A percentile compares a stretch with the other conserved stretches of the same genome.
phyloP scores from a whole-genome alignment of 1,139 yeast species.

The Debaryomyces fabryi region DNA sequence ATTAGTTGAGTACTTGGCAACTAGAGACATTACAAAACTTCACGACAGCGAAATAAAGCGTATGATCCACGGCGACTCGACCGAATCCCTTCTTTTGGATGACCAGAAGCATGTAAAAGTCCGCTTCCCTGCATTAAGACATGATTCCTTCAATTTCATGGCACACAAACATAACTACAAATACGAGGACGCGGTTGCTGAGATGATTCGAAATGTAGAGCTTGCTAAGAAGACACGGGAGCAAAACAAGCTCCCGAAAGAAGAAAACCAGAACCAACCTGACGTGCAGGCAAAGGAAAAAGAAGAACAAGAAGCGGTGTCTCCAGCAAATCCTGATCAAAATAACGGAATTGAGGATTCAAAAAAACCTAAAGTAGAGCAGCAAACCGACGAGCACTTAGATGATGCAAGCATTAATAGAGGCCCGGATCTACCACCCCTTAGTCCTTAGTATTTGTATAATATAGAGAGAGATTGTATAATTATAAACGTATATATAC shows the following conservation, averaged over 20 bases:
- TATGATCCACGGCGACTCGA: constrained; percentile 19
- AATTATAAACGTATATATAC: background rate
- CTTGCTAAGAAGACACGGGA: background rate
- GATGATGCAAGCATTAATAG: constrained; percentile 5
- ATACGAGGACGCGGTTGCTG: background rate
- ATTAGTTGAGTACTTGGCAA: constrained; percentile 33
- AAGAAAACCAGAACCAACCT: background rate
- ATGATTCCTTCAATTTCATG: constrained; percentile 21
- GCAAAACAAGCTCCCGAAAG: background rate
- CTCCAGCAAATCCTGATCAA: background rate
- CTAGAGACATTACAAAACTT: constrained; percentile 31
- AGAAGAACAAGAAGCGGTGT: background rate
- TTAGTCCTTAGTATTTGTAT: background rate
- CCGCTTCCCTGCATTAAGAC: constrained; percentile 25
- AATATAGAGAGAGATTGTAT: background rate
- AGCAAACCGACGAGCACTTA: background rate
- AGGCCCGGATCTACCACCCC: background rate
- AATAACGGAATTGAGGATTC: background rate
- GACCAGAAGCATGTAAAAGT: constrained; percentile 12
- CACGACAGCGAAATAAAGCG: constrained; percentile 35
- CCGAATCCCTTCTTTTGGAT: constrained; percentile 20
- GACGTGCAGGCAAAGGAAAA: background rate
- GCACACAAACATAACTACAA: constrained; percentile 11
- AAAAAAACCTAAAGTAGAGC: background rate
- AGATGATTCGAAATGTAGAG: background rate